phyloP scores from a whole-genome alignment of 108 stramenopile genomes.

The Phaeodactylum tricornutum region DNA sequence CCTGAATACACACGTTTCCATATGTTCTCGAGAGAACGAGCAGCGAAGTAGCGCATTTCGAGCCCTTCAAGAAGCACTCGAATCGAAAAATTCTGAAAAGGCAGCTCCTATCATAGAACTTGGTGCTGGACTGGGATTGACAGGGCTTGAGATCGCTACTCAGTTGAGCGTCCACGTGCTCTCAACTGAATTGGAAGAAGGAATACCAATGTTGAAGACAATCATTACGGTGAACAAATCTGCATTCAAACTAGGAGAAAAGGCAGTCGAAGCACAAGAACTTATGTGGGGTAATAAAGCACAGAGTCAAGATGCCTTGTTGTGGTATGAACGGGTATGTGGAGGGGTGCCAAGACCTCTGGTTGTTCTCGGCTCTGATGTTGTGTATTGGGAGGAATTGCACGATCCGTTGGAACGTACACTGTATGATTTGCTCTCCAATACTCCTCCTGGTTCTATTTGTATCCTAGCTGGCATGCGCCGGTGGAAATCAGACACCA shows the following conservation, averaged over 20 bases:
- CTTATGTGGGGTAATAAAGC: constrained; percentile 6
- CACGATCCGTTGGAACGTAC: constrained; percentile 7
- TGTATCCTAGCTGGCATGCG: constrained; percentile 11
- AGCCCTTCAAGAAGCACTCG: neutral
- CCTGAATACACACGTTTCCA: too few species aligned
- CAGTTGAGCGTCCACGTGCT: neutral
- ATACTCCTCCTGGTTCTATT: neutral
- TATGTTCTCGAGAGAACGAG: too few species aligned
- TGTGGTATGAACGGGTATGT: neutral
- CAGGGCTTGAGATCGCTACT: constrained; percentile 1
- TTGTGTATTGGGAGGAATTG: constrained; percentile 12
- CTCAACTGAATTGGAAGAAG: constrained; percentile 1
- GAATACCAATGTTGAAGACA: neutral
- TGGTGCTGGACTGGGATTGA: constrained; percentile 7
- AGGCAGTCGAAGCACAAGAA: constrained; percentile 2
- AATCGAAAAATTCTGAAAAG: neutral
- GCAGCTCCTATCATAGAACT: constrained; percentile 2
- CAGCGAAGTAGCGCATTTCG: too few species aligned
- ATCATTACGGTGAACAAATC: neutral
- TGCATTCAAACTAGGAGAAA: neutral
- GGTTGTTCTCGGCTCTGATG: constrained; percentile 3
- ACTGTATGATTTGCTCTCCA: neutral
- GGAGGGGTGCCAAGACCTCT: neutral
- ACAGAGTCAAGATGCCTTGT: neutral
- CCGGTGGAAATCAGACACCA: constrained; percentile 9